These are phyloP conservation scores for Allium fistulosum DNA, from an alignment of 106 monocot species.

Conservation along the genomic window DNA sequence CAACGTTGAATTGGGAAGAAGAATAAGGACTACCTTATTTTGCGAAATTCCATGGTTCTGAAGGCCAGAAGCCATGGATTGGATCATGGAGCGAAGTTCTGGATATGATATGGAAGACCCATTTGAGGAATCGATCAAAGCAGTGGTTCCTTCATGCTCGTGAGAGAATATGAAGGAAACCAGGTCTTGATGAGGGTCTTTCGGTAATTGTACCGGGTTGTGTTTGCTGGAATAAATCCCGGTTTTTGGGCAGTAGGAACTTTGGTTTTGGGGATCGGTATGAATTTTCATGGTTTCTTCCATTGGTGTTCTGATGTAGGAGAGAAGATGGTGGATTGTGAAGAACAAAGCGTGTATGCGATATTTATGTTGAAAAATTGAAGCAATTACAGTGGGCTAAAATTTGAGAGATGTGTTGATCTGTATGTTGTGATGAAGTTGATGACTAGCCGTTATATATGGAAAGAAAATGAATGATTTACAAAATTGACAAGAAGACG, in stretches of 20 bases:
- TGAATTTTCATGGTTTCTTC: conserved; percentile 10
- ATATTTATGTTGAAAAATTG: too few species aligned
- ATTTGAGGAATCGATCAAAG: conserved; percentile 48
- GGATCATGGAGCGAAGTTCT: conserved; percentile 25
- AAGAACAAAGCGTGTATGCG: too few species aligned
- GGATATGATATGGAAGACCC: conserved; percentile 32
- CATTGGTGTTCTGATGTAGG: conserved; percentile 12
- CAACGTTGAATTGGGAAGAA: conserved; percentile 46
- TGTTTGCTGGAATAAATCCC: conserved; percentile 65
- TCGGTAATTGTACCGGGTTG: conserved; percentile 30
- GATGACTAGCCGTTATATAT: too few species aligned
- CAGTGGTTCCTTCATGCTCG: conserved; percentile 19
- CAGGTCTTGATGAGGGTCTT: conserved; percentile 28
- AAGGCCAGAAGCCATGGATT: conserved; percentile 45
- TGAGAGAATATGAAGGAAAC: conserved; percentile 55
- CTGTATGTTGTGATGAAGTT: too few species aligned
- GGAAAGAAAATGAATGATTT: too few species aligned
- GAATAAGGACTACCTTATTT: conserved; percentile 43
- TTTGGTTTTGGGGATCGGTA: neutral
- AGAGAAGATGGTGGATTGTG: too few species aligned
- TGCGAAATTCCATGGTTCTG: conserved; percentile 15
- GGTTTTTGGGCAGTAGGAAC: conserved; percentile 35
- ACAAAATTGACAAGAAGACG: too few species aligned
- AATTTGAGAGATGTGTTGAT: too few species aligned
- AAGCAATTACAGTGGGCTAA: too few species aligned